Base-by-base conservation (phyloP, 441 rosid genomes). In the Eruca vesicaria region DNA sequence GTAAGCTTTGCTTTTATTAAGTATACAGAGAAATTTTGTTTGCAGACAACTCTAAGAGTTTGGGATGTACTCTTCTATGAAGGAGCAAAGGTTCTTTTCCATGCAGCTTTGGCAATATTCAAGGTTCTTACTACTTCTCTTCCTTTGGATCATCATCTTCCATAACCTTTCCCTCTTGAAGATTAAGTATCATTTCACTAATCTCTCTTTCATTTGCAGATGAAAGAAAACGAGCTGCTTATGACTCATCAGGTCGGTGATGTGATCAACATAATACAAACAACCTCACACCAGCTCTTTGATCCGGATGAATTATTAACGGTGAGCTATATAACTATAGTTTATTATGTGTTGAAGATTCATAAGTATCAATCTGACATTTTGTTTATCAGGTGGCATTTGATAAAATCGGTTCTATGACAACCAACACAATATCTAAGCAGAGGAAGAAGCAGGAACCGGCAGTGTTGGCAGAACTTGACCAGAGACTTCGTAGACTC, bases 31-130 rank as follows among this genome's bases (percentile, higher is more conserved):
- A 53, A 16, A 7, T 78, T 52, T 14, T 59, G 29, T 68, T 71
- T 82, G 73, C 80, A 96, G 99, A 96, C 99, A 57, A 91, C 99
- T 55, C 85, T 96, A 69, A 85, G 99, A 36, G 99, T 91, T 65
- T 96, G 98, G 98, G 98, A 96, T 83, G 90, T 93, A 5, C 98
- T 96, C 69, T 96, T 96, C 89, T 90, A 83, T 2, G 99, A 96
- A 84, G 99, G 99, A 60, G 97, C 97, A 33, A 91, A 93, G 86
- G 95, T 93, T 84, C 84, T 96, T 21, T 96, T 96, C 77, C 96
- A 96, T 78, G 96, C 88, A 71, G 99, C 99, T 80, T 88, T 96
- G 87, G 99, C 98, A 55, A 86, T 96, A 63, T 93, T 96, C 79
- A 96, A 93, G 99, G 99, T 93, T 73, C 73, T 16, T 58, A 32